A percentile compares a stretch with the other conserved stretches of the same genome.
Conservation (phyloP, 1,139 yeast species). For the Yamadazyma conglobata region DNA sequence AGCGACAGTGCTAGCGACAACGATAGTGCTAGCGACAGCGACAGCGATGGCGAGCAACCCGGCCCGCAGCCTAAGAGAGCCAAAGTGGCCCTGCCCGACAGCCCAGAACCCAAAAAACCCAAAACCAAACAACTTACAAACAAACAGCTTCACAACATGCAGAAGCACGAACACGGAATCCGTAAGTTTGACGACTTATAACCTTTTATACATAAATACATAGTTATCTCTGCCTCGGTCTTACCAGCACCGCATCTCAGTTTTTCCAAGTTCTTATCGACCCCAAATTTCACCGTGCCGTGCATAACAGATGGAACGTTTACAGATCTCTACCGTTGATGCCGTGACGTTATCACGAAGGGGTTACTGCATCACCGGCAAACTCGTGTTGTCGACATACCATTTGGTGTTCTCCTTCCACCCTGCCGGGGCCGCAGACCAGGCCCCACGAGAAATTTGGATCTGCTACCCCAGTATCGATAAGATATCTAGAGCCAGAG, state of each 20-base stretch:
- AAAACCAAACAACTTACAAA: slow-evolving; percentile 37
- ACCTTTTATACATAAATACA: slow-evolving; percentile 1
- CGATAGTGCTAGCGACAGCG: slow-evolving; percentile 12
- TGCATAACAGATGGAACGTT: slow-evolving; percentile 21
- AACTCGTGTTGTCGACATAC: slow-evolving; percentile 74
- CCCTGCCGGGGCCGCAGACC: slow-evolving; percentile 18
- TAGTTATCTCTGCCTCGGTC: not conserved
- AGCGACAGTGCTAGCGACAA: slow-evolving; percentile 8
- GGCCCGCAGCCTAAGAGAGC: slow-evolving; percentile 18
- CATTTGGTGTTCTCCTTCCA: slow-evolving; percentile 72
- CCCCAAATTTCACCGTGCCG: not conserved
- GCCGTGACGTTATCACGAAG: slow-evolving; percentile 67
- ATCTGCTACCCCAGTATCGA: slow-evolving; percentile 86
- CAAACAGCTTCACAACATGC: slow-evolving; percentile 47
- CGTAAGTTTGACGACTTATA: slow-evolving; percentile 61
- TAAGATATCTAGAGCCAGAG: slow-evolving; percentile 56
- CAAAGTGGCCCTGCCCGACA: slow-evolving; percentile 4
- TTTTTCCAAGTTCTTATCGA: too few relatives aligned
- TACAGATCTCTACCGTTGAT: slow-evolving; percentile 45
- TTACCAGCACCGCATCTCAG: too few relatives aligned
- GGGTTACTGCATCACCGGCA: slow-evolving; percentile 65
- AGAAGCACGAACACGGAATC: slow-evolving; percentile 64
- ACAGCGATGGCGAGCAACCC: slow-evolving; percentile 15
- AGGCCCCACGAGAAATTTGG: slow-evolving; percentile 72
- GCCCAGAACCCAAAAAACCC: slow-evolving; percentile 24